phyloP scores from a whole-genome alignment of 73 alveolate species.

The Paramecium pentaurelia region DNA sequence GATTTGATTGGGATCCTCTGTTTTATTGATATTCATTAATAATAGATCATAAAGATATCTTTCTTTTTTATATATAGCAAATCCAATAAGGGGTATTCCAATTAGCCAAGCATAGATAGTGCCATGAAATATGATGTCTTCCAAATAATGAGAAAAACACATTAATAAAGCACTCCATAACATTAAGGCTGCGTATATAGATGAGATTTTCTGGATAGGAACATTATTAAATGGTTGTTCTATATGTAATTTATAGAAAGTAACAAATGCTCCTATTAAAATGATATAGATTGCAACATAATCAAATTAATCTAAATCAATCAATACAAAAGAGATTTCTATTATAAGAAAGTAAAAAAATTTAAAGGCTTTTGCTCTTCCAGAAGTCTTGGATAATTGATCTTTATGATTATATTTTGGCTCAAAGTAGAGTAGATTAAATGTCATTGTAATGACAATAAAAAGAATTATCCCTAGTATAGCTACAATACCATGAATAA shows the following conservation, averaged over 20 bases:
- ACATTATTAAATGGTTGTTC: conserved; percentile 48
- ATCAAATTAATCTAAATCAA: background rate
- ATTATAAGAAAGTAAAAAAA: background rate
- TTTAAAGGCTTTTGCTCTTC: conserved; percentile 7
- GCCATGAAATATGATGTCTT: background rate
- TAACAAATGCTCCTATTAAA: conserved; percentile 12
- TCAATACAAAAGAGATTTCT: background rate
- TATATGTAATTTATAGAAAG: conserved; percentile 32
- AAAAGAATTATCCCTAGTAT: background rate
- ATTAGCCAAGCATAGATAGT: background rate
- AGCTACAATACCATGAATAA: conserved; percentile 16
- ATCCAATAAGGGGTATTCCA: background rate
- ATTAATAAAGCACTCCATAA: conserved; percentile 26
- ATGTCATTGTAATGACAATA: background rate
- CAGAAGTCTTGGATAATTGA: background rate
- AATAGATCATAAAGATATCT: background rate
- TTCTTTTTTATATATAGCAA: background rate
- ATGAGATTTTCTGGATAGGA: background rate
- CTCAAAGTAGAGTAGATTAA: background rate
- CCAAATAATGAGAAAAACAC: background rate
- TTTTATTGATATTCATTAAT: background rate
- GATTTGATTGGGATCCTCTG: background rate
- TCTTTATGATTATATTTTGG: background rate
- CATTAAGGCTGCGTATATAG: background rate
- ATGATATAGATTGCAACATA: conserved; percentile 19